Base-by-base conservation (phyloP, 2,329 filamentous ascomycete species). In the Aspergillus awamori region DNA sequence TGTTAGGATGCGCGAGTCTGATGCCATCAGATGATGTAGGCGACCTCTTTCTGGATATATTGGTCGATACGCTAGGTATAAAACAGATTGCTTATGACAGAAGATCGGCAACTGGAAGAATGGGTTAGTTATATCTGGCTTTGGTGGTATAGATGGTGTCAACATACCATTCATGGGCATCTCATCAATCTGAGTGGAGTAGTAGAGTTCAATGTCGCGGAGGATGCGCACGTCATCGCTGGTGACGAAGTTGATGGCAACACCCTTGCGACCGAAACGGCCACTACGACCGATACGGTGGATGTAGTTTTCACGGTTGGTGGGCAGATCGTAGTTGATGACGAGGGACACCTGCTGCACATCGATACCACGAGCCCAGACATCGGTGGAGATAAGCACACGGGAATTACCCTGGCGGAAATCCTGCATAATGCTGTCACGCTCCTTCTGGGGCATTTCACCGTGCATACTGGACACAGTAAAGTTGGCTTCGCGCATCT, bases 251-350 rank as follows among this genome's bases (percentile, higher is more conserved):
- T 99, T 99, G 85, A 99, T 99, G 39, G 95, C 95, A 67, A 99
- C 95, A 85, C 95, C 95, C 84, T 99, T 99, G 73, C 95, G 88
- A 72, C 95, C 95, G 72, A 99, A 99, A 69, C 95, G 88, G 70
- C 95, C 95, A 76, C 92, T 95, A 76, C 95, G 89, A 76, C 95
- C 95, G 72, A 99, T 99, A 70, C 95, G 90, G 83, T 99, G 95
- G 79, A 99, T 98, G 80, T 99, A 99, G 83, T 99, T 99, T 81
- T 99, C 95, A 85, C 95, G 93, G 80, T 99, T 98, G 80, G 91
- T 95, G 3, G 95, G 95, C 62, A 99, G 84, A 77, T 99, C 95
- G 79, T 99, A 99, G 83, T 99, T 99, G 84, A 99, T 99, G 64
- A 99, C 95, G 73, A 99, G 83, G 63, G 91, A 96, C 71, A 99